Base-by-base conservation (phyloP, 805 yeast species). In the Yamadazyma ubonensis region DNA sequence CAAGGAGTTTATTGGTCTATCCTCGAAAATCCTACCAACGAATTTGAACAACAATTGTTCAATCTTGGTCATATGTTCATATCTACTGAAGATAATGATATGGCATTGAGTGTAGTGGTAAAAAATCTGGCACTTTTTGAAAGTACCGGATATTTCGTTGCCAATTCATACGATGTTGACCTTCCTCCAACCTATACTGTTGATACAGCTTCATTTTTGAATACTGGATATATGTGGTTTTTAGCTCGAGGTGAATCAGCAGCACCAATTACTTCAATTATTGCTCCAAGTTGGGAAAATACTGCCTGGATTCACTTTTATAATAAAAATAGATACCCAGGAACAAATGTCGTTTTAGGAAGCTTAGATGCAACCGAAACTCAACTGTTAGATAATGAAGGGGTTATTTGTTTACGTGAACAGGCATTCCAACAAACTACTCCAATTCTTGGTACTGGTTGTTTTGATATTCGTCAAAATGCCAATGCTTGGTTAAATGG, bases 371-470 rank as follows among this genome's bases (percentile, higher is more conserved):
- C 12, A 4, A 33, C 43, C 5, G 46, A 53, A 15, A 29, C 34
- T 10, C 32, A 41, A 1, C 52, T 54, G 14, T 48, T 46, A 39
- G n/a, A 39, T 36, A 37, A 58, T 34, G 26, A 36, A 15, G 63
- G 63, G 33, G 47, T 50, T 16, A 49, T 58, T 30, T 59, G 65
- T 50, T 52, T 61, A 30, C 22, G 38, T 31, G 57, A 57, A 33
- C 44, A 50, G 20, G 40, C 29, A n/a, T 55, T 42, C 37, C 9
- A 19, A 14, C 55, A 51, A 38, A 43, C 48, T 5, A 39, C 52
- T n/a, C 17, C 30, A n/a, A 39, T 55, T 23, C 16, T 7, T 2
- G 55, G 56, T 11, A 14, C 32, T 30, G 60, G 60, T n/a, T 54
- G 59, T 46, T 36, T 54, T 26, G 48, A 43, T 36, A 39, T 46